Evolutionary conservation across 1,284 basidiomycete genomes (phyloP).

Genomic region (Cerrena zonata): DNA sequence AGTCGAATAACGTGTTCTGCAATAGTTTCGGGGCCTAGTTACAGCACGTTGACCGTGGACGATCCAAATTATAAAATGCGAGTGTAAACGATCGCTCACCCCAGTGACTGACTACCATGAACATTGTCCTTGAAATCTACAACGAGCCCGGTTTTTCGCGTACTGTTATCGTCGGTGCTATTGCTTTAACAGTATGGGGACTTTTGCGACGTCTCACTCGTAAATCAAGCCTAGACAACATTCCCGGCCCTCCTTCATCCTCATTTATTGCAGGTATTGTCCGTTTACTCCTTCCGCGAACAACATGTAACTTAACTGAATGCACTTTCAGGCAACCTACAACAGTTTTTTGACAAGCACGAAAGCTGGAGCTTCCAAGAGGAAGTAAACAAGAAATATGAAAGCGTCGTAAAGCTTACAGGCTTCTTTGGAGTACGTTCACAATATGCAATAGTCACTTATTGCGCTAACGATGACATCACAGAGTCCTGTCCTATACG

Average conservation of each 20-base stretch:
- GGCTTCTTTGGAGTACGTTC: constrained; percentile 1
- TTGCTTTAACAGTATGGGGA: no score
- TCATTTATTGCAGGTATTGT: neutral
- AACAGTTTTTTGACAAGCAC: constrained; percentile 4
- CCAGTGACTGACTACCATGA: no score
- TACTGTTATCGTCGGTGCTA: no score
- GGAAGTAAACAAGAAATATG: constrained; percentile 2
- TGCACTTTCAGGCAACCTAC: constrained; percentile 1
- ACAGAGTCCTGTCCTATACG: neutral
- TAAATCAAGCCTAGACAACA: constrained; percentile 2
- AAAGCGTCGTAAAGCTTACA: constrained; percentile 1
- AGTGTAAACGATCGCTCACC: no score
- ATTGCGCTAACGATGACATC: no score
- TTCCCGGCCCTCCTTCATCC: neutral
- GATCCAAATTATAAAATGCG: no score
- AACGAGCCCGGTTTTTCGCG: no score
- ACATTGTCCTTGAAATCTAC: no score
- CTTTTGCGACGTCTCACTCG: neutral
- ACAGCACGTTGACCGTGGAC: no score
- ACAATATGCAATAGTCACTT: no score
- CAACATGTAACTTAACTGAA: neutral
- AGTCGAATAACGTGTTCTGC: no score
- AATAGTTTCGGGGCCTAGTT: no score
- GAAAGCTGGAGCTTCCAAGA: constrained; percentile 3
- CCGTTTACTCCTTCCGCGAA: neutral